phyloP scores from a whole-genome alignment of 1,139 yeast species.

The Candida glucosophila region DNA sequence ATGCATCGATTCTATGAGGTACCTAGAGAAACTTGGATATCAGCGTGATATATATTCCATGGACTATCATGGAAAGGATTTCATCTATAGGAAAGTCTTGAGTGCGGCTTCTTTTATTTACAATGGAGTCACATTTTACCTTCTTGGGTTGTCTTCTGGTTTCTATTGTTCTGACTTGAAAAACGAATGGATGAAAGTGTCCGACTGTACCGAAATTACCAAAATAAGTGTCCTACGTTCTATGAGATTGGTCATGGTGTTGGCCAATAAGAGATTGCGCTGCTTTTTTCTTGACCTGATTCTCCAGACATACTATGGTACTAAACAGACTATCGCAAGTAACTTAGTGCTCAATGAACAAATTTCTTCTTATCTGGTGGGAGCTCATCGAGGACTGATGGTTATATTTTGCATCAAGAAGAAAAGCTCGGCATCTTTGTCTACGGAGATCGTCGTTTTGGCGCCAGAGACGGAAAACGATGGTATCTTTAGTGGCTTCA shows the following conservation, averaged over 20 bases:
- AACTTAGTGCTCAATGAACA: conserved; percentile 31
- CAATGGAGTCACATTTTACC: conserved; percentile 16
- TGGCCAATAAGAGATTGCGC: conserved; percentile 51
- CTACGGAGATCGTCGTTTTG: conserved; percentile 43
- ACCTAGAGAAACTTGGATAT: conserved; percentile 15
- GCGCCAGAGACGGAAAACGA: conserved; percentile 43
- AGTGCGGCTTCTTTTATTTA: conserved; percentile 20
- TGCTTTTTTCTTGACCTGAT: conserved; percentile 50
- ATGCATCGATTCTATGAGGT: conserved; percentile 15
- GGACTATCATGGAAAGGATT: conserved; percentile 1
- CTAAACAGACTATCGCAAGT: conserved; percentile 20
- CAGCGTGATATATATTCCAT: conserved; percentile 21
- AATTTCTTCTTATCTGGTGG: conserved; percentile 48
- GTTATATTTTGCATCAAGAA: conserved; percentile 50
- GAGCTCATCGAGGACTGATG: conserved; percentile 50
- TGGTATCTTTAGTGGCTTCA: conserved; percentile 42
- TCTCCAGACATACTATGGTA: conserved; percentile 30
- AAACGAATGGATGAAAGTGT: conserved; percentile 53
- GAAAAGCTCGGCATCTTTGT: conserved; percentile 37
- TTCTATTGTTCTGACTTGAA: conserved; percentile 42
- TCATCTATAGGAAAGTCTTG: conserved; percentile 18
- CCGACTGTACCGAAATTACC: conserved; percentile 46
- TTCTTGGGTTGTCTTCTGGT: conserved; percentile 29
- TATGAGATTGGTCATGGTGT: conserved; percentile 48
- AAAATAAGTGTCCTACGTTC: conserved; percentile 54